Base-by-base conservation (phyloP, 2,329 filamentous ascomycete genomes). In the Purpureocillium takamizusanense region DNA sequence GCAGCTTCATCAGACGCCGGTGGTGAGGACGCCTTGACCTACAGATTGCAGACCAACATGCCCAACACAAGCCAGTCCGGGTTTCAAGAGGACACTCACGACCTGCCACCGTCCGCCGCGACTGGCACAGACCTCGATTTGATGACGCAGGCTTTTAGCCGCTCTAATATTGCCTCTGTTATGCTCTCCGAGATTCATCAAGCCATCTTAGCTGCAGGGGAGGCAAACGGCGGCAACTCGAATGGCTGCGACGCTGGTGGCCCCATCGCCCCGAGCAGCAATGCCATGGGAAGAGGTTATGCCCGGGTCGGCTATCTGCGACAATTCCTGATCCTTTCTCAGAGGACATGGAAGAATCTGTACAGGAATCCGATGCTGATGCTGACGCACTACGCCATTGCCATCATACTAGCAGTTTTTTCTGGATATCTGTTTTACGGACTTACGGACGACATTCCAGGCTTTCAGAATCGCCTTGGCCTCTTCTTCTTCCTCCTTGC, bases 291-390 rank as follows among this genome's bases (percentile, higher is more conserved):
- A 44, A 84, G 79, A 54, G 84, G 86, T 14, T 95, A 94, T 60
- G 76, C 79, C 41, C 86, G 92, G 42, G 74, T 95, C 41, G 81
- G 90, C 34, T 81, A 89, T 48, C 52, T 74, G 8, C 74, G 82
- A 32, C 92, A 98, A 60, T 97, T 98, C 61, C 55, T 81, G 39
- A 95, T 98, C 50, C 70, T 98, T 11, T 94, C 90, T 0, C 75
- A 81, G 51, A 79, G 92, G 33, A 98, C 92, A 0, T 98, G 90
- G 90, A 88, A 85, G 55, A 98, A 98, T 55, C 72, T 98, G 7
- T 97, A 98, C 67, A 81, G 92, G 41, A 95, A 98, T 59, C 92
- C 92, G 2, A 89, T 97, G 76, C 69, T 98, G 42, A 98, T 98
- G 92, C 75, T 98, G 41, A 95, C 89, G 0, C 92, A 98, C 63